Evolutionary conservation across 192 early-diverging fungal genomes (phyloP), one percentile per base, ranked within the genome.

Genomic region (Oehlia diaphana): DNA sequence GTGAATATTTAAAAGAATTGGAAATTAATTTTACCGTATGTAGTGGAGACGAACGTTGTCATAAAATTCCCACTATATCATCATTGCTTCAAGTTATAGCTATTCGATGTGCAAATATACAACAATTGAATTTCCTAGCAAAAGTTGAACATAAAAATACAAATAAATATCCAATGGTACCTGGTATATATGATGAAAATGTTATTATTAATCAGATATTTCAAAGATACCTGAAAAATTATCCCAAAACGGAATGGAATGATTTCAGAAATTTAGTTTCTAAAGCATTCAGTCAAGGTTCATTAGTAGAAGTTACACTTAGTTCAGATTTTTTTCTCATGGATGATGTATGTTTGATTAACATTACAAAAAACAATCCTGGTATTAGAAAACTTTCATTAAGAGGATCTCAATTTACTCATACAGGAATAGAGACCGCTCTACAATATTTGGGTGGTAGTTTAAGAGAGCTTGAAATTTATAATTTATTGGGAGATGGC

Each of bases 1-100:
- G 66, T 7, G 21, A 28, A 14, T 68, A 68, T 68, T 68, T 68
- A 68, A 68, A 68, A 37, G 35, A 28, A 68, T 68, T 68, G 28
- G 66, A 33, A 21, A 37, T 68, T 28, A 68, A 28, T 14, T 68
- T 68, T 26, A 68, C 66, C 4, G 66, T 37, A 28, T 3, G 26
- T 68, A 33, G 10, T 28, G 66, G 66, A 13, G 66, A 68, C 9
- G 28, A 68, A 68, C 12, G 8, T 33, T 12, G 9, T 9, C 2
- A 28, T 14, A 28, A 10, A 3, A 33, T 68, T 33, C 66, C 66
- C 13, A 21, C 3, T 7, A 68, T 68, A 68, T 33, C 66, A 6
- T 68, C 66, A 13, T 68, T 68, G 3, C 35, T 68, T 33, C 66
- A 37, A 28, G 26, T 68, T 37, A 37, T 68, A 33, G 26, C 26